Percentiles rank a stretch among this genome's conserved stretches.
Evolutionary conservation across 164 flowering plant genomes (phyloP).

Genomic region (Annona cherimola): DNA sequence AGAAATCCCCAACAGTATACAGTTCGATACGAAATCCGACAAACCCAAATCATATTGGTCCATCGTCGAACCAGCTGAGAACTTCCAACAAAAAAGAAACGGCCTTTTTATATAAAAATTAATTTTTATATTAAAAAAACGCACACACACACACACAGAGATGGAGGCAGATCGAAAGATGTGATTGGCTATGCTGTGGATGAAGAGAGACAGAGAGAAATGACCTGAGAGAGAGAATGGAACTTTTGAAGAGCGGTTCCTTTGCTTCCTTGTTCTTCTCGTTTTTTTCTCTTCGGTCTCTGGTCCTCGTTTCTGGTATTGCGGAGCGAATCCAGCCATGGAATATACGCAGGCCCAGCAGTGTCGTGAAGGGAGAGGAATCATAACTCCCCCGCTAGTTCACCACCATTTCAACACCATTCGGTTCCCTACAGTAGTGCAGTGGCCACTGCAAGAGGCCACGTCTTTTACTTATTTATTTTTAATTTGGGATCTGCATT

Average conservation of each 20-base stretch:
- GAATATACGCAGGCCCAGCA: slow-evolving; percentile 31
- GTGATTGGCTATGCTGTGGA: neutral
- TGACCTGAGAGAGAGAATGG: neutral
- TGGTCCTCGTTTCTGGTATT: slow-evolving; percentile 8
- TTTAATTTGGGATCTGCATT: too few relatives aligned
- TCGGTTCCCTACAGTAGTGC: too few relatives aligned
- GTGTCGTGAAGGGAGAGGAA: neutral
- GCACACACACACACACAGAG: neutral
- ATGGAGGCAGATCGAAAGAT: neutral
- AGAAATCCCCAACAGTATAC: too few relatives aligned
- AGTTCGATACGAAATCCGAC: too few relatives aligned
- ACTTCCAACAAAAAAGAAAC: neutral
- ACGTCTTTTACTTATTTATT: too few relatives aligned
- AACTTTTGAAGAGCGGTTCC: neutral
- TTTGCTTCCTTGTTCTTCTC: neutral
- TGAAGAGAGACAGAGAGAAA: neutral
- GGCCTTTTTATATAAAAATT: too few relatives aligned
- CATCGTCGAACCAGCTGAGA: neutral
- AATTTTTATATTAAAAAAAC: neutral
- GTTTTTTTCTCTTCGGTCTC: neutral
- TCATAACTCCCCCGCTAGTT: neutral
- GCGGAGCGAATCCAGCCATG: slow-evolving; percentile 29
- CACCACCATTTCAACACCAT: neutral
- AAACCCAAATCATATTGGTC: neutral
- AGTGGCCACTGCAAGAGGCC: too few relatives aligned